Evolutionary conservation across 768 basidiomycete species (phyloP).

Genomic region (Asterophora parasitica): DNA sequence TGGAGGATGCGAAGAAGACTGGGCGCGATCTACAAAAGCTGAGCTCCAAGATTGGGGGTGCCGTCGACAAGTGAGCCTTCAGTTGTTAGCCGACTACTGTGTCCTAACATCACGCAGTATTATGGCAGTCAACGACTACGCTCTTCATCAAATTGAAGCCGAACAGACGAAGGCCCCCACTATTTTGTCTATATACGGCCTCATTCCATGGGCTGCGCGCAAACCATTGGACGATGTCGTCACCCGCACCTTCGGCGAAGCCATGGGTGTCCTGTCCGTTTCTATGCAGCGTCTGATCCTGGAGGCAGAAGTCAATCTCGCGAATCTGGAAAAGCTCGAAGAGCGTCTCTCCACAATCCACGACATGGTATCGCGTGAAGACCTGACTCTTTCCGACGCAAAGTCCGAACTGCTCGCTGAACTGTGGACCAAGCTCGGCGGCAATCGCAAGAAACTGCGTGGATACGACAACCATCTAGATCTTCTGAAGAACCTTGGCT

Average conservation of each 20-base stretch:
- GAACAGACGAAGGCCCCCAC: slow-evolving; percentile 33
- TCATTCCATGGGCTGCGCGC: slow-evolving; percentile 36
- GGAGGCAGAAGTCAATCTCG: slow-evolving; percentile 58
- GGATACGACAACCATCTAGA: slow-evolving; percentile 46
- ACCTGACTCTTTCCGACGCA: slow-evolving; percentile 36
- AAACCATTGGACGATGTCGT: slow-evolving; percentile 41
- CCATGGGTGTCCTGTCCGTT: slow-evolving; percentile 55
- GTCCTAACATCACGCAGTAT: slow-evolving; percentile 38
- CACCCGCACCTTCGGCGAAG: slow-evolving; percentile 48
- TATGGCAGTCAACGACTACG: slow-evolving; percentile 71
- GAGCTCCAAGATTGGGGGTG: slow-evolving; percentile 62
- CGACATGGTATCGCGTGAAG: slow-evolving; percentile 58
- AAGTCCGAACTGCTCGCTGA: slow-evolving; percentile 54
- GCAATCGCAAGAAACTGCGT: slow-evolving; percentile 47
- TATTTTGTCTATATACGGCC: slow-evolving; percentile 26
- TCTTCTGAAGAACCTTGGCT: slow-evolving; percentile 50
- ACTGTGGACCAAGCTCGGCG: slow-evolving; percentile 68
- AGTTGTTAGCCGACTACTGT: background rate
- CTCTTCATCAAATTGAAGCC: slow-evolving; percentile 50
- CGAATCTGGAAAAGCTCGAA: slow-evolving; percentile 59
- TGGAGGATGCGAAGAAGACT: slow-evolving; percentile 55
- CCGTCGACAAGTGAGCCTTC: slow-evolving; percentile 64
- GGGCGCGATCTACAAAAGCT: slow-evolving; percentile 58
- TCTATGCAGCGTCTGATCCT: slow-evolving; percentile 53
- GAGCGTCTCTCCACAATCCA: slow-evolving; percentile 52